Evolutionary conservation across 306 rosid genomes (phyloP), one percentile per base, ranked within the genome.

Genomic region (Elaeagnus macrophylla): DNA sequence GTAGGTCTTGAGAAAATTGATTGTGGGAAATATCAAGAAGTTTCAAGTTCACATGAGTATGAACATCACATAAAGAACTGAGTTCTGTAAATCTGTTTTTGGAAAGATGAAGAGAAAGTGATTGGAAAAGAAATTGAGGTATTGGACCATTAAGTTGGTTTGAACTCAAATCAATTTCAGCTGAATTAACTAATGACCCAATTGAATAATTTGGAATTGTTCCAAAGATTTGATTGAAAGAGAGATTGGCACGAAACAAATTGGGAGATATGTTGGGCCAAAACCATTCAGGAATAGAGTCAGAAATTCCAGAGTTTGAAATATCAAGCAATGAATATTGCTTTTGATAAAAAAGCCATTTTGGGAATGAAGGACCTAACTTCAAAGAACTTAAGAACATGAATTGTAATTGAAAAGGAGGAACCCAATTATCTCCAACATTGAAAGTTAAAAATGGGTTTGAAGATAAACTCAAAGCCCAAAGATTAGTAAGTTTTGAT

Each of bases 301-400:
- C 39, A 9, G 59, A 69, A 49, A 62, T 62, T 12, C 17, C 19
- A 6, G 65, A 12, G 6, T 44, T 9, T 2, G 68, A 16, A 0
- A 64, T 1, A 54, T 64, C 47, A 36, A 64, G 60, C 2, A 0
- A 0, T 5, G 13, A 5, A 10, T 9, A 45, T 7, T 12, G 38
- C 14, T 25, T 42, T 43, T 70, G 70, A 2, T 65, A 64, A 40
- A n/a, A 46, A 15, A 70, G 65, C 70, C 75, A 70, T 3, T 48
- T 52, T 1, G 75, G 75, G 17, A 69, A 56, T 2, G 2, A 2
- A 8, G 55, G 55, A 16, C 59, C 74, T 19, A 63, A 0, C 0
- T 8, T 15, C 45, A 59, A 63, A 7, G 37, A 18, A 0, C 39
- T 2, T 15, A 51, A 7, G 0, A 0, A 0, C 3, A 63, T 19